phyloP scores from a whole-genome alignment of 2,329 filamentous ascomycete genomes.

The Seiridium unicorne region DNA sequence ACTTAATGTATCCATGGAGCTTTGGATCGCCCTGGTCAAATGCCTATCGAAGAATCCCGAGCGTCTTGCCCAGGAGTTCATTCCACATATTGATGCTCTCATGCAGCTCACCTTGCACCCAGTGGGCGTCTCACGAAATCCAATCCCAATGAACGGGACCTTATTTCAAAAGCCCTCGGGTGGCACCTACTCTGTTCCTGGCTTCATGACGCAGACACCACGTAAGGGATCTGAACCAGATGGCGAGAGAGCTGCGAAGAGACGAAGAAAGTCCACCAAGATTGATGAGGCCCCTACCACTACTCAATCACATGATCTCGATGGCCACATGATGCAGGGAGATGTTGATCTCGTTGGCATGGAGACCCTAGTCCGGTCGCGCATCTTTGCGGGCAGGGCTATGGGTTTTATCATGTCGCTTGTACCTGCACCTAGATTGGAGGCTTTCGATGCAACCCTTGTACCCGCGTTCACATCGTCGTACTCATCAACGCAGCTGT shows the following conservation, averaged over 20 bases:
- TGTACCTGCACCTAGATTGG: conserved; percentile 63
- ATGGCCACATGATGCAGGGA: conserved; percentile 96
- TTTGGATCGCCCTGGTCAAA: conserved; percentile 79
- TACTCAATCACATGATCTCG: conserved; percentile 86
- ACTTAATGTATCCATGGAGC: conserved; percentile 76
- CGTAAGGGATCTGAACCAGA: conserved; percentile 52
- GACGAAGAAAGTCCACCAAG: conserved; percentile 83
- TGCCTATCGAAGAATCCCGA: conserved; percentile 63
- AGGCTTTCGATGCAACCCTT: conserved; percentile 64
- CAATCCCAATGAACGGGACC: conserved; percentile 85
- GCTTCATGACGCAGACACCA: conserved; percentile 41
- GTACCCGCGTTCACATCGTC: conserved; percentile 67
- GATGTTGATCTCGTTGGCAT: conserved; percentile 92
- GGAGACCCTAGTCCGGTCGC: conserved; percentile 84
- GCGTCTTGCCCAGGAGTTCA: conserved; percentile 71
- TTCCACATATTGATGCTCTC: conserved; percentile 73
- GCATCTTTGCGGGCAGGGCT: conserved; percentile 82
- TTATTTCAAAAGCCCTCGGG: conserved; percentile 95
- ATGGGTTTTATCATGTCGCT: conserved; percentile 80
- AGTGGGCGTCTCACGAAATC: conserved; percentile 86
- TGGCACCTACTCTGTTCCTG: conserved; percentile 65
- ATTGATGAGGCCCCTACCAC: conserved; percentile 63
- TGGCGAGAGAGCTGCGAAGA: conserved; percentile 66
- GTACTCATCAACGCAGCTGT: conserved; percentile 83
- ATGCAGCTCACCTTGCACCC: conserved; percentile 85